Base-by-base conservation (phyloP, 1,284 basidiomycete genomes). In the Hypsizygus ulmarius region DNA sequence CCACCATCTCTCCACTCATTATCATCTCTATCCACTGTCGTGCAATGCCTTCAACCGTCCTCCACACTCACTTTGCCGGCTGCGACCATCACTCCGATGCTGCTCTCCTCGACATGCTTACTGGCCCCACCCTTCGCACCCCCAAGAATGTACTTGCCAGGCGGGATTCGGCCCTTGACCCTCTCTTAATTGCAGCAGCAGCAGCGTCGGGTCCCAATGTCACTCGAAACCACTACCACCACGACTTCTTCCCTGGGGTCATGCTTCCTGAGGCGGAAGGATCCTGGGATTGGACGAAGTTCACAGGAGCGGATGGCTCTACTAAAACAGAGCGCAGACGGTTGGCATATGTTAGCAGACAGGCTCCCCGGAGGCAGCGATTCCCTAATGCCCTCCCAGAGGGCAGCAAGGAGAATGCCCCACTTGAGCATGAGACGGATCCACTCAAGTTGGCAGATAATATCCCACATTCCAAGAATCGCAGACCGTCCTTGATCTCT, bases 191-290 rank as follows among this genome's bases (percentile, higher is more conserved):
- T 43, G 86, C 85, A 27, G 82, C 83, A 0, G 84, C 79, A 9
- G 74, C 78, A 9, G 81, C 84, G 1, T 84, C 84, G 1, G 83
- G 82, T 16, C 84, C 84, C 5, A 78, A 87, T 54, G 74, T 84
- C 45, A 89, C 88, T 30, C 76, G 85, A 30, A 87, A 91, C 59
- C 88, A 90, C 62, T 87, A 87, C 59, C 73, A 79, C 44, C 84
- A 87, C 57, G 79, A 84, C 57, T 85, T 85, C 64, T 82, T 82
- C 57, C 82, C 83, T 3, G 78, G 73, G 0, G 73, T 78, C 27
- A 71, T 69, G 57, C 67, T 79, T 36, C 78, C 78, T 10, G 67
- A 70, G 40, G 68, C 72, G 3, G 77, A 81, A 56, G 74, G 73
- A 12, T 69, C 78, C 8, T 79, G 73, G 69, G 80, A 82, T 58